phyloP scores from a whole-genome alignment of 2,329 filamentous ascomycete species.

The Blumeriella jaapii region DNA sequence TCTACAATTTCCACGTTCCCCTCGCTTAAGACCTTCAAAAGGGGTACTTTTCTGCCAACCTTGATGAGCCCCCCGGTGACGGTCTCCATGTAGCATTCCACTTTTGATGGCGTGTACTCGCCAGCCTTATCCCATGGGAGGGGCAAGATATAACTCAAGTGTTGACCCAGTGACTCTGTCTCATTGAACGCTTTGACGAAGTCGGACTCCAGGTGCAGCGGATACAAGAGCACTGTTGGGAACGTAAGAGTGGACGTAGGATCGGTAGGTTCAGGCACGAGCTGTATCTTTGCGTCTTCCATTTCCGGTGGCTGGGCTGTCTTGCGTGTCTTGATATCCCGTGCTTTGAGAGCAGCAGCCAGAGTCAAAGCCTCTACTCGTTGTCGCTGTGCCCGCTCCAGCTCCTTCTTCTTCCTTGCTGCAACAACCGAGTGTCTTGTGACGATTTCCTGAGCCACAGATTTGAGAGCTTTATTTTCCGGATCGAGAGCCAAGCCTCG shows the following conservation, averaged over 20 bases:
- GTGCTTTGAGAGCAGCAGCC: conserved; percentile 50
- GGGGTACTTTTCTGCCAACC: conserved; percentile 70
- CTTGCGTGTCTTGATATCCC: conserved; percentile 56
- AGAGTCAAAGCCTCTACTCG: conserved; percentile 50
- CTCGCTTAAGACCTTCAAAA: conserved; percentile 62
- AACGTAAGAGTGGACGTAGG: conserved; percentile 61
- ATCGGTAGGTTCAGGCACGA: conserved; percentile 63
- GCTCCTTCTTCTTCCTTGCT: conserved; percentile 43
- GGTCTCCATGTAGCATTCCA: conserved; percentile 90
- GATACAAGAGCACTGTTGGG: conserved; percentile 77
- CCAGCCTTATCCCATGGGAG: conserved; percentile 68
- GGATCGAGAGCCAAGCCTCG: conserved; percentile 64
- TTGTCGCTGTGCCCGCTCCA: conserved; percentile 41
- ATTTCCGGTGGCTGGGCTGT: conserved; percentile 71
- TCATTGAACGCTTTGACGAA: conserved; percentile 84
- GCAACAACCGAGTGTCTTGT: conserved; percentile 44
- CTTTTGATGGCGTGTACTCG: conserved; percentile 52
- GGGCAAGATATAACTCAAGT: conserved; percentile 77
- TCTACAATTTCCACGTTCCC: conserved; percentile 83
- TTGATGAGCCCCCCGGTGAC: conserved; percentile 69
- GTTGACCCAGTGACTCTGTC: conserved; percentile 60
- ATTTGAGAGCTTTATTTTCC: conserved; percentile 53
- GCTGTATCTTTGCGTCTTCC: conserved; percentile 65
- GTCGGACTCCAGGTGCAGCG: conserved; percentile 69
- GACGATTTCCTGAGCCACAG: conserved; percentile 51